Percentiles rank a stretch among this genome's conserved stretches.
Evolutionary conservation across 768 basidiomycete species (phyloP).

Genomic region (Phlebiopsis flavidoalba): DNA sequence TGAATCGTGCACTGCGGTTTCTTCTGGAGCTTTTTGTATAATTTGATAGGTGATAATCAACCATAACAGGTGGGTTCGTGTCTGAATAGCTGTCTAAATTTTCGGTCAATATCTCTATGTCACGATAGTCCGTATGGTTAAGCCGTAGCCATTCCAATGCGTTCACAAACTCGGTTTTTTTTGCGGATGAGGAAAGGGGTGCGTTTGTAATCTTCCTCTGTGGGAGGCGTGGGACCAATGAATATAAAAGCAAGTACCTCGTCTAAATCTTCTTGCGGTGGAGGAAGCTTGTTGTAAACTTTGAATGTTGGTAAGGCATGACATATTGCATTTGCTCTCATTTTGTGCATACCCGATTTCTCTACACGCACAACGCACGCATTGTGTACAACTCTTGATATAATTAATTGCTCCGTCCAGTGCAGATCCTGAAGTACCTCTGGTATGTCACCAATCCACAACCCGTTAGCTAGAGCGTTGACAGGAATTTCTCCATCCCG

Average conservation of each 20-base stretch:
- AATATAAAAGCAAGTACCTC: slow-evolving; percentile 27
- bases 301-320: slow-evolving; percentile 28
- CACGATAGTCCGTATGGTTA: slow-evolving; percentile 13
- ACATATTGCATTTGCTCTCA: slow-evolving; percentile 30
- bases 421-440: slow-evolving; percentile 20
- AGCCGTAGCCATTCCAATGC: slow-evolving; percentile 15
- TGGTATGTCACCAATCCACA: slow-evolving; percentile 34
- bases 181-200: slow-evolving; percentile 12
- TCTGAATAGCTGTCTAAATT: slow-evolving; percentile 16
- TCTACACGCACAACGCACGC: slow-evolving; percentile 13
- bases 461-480: slow-evolving; percentile 28
- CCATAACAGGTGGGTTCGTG: slow-evolving; percentile 19
- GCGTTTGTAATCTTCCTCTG: slow-evolving; percentile 20
- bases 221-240: slow-evolving; percentile 26
- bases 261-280: slow-evolving; percentile 26
- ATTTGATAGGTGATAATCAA: neutral
- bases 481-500: neutral
- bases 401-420: slow-evolving; percentile 27
- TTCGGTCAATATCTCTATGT: slow-evolving; percentile 14
- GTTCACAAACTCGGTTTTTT: slow-evolving; percentile 6
- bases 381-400: slow-evolving; percentile 19
- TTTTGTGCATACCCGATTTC: slow-evolving; percentile 18
- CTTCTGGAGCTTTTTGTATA: neutral
- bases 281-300: slow-evolving; percentile 30
- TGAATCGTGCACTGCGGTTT: slow-evolving; percentile 21